Evolutionary conservation across 305 asterid species (phyloP), one percentile per base, ranked within the genome.

Genomic region (Withania somnifera): DNA sequence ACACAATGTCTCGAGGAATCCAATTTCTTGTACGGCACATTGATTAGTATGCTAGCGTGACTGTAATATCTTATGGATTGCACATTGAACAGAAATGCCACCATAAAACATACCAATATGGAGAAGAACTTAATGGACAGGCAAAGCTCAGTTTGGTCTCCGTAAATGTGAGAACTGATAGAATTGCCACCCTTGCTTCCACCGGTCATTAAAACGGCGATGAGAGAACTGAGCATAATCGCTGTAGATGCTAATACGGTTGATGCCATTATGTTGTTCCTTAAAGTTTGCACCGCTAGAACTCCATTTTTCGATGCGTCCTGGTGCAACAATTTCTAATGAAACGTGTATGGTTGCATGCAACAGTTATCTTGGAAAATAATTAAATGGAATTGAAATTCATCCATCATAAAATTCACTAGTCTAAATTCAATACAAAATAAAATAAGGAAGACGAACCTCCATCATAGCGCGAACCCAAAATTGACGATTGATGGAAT

Each of bases 261-360:
- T 0, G 98, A 93, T 1, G 98, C 98, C 98, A 95, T 95, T 80
- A 95, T 92, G 91, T 93, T 93, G 93, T 93, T 95, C 83, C 98
- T 85, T 42, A 95, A 84, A 1, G 97, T 92, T 30, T 95, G 98
- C n/a, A 95, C 99, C 10, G 97, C 93, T 11, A 93, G 86, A 57
- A 93, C 85, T 8, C 98, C 75, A 66, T 66, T 66, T 3, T 66
- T 40, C 13, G 75, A 34, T 0, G 75, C 4, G 2, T 66, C 75
- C 76, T 66, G 76, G 17, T 17, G 1, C 50, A 64, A 6, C 5
- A 34, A 34, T 34, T n/a, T n/a, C n/a, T n/a, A n/a, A n/a, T n/a
- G n/a, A n/a, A n/a, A n/a, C n/a, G n/a, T n/a, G n/a, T n/a, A n/a
- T n/a, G n/a, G n/a, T n/a, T n/a, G n/a, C n/a, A n/a, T n/a, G n/a